Percentiles rank a stretch among this genome's conserved stretches.
Evolutionary conservation across 176 grass and related monocot species (phyloP).

Genomic region (Triticum urartu): DNA sequence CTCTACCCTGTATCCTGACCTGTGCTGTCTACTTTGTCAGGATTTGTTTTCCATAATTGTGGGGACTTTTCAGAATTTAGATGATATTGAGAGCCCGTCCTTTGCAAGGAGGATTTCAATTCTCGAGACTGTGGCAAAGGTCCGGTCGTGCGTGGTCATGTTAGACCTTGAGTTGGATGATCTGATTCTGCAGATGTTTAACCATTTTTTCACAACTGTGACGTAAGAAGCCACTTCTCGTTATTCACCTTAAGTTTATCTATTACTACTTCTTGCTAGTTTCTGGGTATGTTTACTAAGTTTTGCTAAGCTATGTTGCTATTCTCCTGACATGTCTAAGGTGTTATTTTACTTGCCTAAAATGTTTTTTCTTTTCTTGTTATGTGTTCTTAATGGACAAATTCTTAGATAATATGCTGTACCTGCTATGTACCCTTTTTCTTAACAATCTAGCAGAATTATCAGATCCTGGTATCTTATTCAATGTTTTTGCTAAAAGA

Average conservation of each 20-base stretch:
- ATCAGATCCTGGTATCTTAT: neutral
- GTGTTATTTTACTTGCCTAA: neutral
- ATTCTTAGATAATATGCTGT: neutral
- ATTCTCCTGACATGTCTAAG: neutral
- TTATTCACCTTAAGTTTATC: constrained; percentile 17
- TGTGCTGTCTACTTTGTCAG: constrained; percentile 35
- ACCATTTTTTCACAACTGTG: constrained; percentile 65
- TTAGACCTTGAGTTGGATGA: constrained; percentile 92
- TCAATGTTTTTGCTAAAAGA: neutral
- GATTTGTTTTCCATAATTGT: constrained; percentile 81
- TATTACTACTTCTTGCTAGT: neutral
- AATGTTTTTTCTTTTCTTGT: neutral
- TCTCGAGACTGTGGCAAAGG: constrained; percentile 91
- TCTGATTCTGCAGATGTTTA: constrained; percentile 82
- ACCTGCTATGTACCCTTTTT: constrained; percentile 2
- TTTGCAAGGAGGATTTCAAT: constrained; percentile 62
- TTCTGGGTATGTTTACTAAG: neutral
- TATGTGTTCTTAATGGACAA: neutral
- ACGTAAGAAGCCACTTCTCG: constrained; percentile 39
- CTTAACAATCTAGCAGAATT: neutral
- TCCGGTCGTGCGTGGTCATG: constrained; percentile 93
- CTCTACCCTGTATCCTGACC: constrained; percentile 3
- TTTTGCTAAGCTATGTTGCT: constrained; percentile 3
- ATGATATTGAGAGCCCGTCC: constrained; percentile 53
- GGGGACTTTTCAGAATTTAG: constrained; percentile 56